Percentiles rank a stretch among this genome's conserved stretches.
These are phyloP conservation scores for Pascua guehoae DNA, from an alignment of 1,284 basidiomycete species.

Conservation along the genomic window DNA sequence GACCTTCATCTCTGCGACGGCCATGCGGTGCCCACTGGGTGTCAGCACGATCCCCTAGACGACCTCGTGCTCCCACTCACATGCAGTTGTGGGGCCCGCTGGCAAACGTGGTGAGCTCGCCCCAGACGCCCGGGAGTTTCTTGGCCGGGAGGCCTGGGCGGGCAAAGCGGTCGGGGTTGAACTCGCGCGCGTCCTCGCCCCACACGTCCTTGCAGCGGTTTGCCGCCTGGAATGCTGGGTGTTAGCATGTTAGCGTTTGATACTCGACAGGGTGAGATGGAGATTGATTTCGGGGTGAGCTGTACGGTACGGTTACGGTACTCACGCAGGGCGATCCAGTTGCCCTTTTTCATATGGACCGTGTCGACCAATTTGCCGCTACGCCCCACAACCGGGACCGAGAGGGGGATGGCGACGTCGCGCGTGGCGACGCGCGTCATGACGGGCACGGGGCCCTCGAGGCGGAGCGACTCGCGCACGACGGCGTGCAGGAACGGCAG, in stretches of 20 bases:
- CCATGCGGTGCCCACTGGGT: conserved; percentile 59
- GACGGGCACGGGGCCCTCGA: conserved; percentile 64
- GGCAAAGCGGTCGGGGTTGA: conserved; percentile 51
- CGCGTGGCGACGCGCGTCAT: conserved; percentile 60
- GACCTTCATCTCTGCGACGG: conserved; percentile 60
- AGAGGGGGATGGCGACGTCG: conserved; percentile 63
- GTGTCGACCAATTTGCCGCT: conserved; percentile 41
- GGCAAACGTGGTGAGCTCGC: conserved; percentile 33
- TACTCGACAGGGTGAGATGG: background rate
- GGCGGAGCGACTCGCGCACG: conserved; percentile 61
- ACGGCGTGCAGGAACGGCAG: conserved; percentile 59
- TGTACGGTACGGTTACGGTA: too few species aligned
- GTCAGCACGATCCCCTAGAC: background rate
- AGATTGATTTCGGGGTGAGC: conserved; percentile 42
- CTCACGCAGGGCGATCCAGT: conserved; percentile 43
- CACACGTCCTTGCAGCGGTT: conserved; percentile 62
- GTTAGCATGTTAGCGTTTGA: conserved; percentile 51
- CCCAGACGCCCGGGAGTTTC: conserved; percentile 59
- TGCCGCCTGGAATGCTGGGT: conserved; percentile 39
- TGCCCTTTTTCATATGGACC: conserved; percentile 30
- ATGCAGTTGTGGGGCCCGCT: conserved; percentile 3
- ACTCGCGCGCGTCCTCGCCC: conserved; percentile 64
- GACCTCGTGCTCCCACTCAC: conserved; percentile 4
- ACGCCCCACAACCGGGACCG: conserved; percentile 42
- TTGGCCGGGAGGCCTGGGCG: conserved; percentile 3